Base-by-base conservation (phyloP, 2,329 filamentous ascomycete species). In the Diaporthe capsici region DNA sequence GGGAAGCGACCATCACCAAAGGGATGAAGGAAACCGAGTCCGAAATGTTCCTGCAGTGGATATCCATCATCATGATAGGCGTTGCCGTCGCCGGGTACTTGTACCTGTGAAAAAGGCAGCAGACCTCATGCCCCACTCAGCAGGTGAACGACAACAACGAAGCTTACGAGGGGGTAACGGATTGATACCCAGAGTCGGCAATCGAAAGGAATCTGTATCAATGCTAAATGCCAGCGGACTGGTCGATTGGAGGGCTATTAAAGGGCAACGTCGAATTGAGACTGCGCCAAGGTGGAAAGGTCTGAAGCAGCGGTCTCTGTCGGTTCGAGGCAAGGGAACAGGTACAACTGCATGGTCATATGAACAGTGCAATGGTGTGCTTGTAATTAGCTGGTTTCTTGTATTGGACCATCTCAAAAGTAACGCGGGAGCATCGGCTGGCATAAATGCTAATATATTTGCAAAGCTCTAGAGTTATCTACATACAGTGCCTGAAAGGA, bases 21-120 rank as follows among this genome's bases (percentile, higher is more conserved):
- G 70, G 75, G 9, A 76, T 76, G 75, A 75, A 76, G 63, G 75
- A 76, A 4, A 76, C 75, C 10, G 75, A 76, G 34, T 71, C 42
- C 42, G 63, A 76, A n/a, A 76, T 76, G 75, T 44, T 76, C 39
- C 39, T 76, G 17, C 75, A 76, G 12, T 76, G 75, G 75, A 22
- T 75, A 4, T 75, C 73, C 2, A 67, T 76, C 47, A 15, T 76
- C 20, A 67, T 76, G 70, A 71, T 76, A n/a, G 75, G 75, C 22
- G 6, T 65, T 15, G 75, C 73, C 22, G 70, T 76, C 47, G 68
- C 55, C 2, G 75, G 73, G 1, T 76, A 73, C 31, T 31, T 73
- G 9, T 76, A 76, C 63, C 61, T 67, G 17, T 76, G 57, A 74
- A 9, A 10, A n/a, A 17, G 17, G 17, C 17, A 8, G 2, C 15